Base-by-base conservation (phyloP, 2,329 filamentous ascomycete species). In the Hypoxylon sp. region DNA sequence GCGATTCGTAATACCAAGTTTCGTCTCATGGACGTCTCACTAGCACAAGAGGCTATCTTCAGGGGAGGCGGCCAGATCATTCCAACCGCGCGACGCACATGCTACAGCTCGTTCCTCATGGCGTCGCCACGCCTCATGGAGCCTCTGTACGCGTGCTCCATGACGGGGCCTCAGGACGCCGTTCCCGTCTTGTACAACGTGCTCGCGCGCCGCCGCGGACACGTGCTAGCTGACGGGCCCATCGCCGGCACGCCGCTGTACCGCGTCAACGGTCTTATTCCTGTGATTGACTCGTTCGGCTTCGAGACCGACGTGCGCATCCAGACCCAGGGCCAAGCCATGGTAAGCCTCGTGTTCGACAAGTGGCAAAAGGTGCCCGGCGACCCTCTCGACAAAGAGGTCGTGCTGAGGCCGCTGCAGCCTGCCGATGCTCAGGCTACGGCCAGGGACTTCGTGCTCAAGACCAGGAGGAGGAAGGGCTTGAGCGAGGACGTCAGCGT, bases 1-100 rank as follows among this genome's bases (percentile, higher is more conserved):
- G 92, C 96, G 35, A 98, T 99, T 77, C 94, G 96, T 74, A 99
- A 99, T 81, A 94, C 94, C 74, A 98, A 97, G 78, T 99, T 99
- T 87, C 94, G 94, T 78, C 90, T 99, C 76, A 98, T 94, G 68
- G 95, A 98, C 78, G 89, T 97, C 59, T 86, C 92, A 46, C 87
- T 99, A 19, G 95, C 94, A 10, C 87, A 90, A 56, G 94, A 98
- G 81, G 92, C 95, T 56, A 98, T 99, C 77, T 97, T 94, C 85
- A 90, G 96, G 56, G 96, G 96, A 63, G 95, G 95, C 73, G 96
- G 96, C 48, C 96, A 99, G 80, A 97, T 99, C 78, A 99, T 99
- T 78, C 96, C 96, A 50, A 98, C 96, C 0, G 91, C 94, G 65
- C 91, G 96, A 59, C 89, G 96, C 63, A 94, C 96, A 10, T 95